Evolutionary conservation across 2,329 filamentous ascomycete genomes (phyloP).

Genomic region (Neurospora sp.): DNA sequence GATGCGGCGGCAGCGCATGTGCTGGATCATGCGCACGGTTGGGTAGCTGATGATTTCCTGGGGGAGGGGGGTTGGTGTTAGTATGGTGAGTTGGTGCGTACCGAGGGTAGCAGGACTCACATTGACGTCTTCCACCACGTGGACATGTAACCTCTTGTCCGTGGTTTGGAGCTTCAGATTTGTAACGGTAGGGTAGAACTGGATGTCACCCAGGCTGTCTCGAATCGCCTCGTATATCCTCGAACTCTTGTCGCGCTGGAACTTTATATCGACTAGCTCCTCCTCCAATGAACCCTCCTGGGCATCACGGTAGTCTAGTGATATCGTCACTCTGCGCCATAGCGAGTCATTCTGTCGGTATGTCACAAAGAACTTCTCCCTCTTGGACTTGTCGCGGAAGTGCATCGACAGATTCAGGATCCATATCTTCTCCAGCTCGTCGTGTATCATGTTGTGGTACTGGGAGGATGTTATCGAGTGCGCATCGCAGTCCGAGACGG

Average conservation of each 20-base stretch:
- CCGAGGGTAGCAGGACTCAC: constrained; percentile 30
- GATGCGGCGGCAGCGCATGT: constrained; percentile 57
- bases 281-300: constrained; percentile 74
- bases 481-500: constrained; percentile 29
- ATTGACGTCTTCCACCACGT: constrained; percentile 94
- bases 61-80: neutral
- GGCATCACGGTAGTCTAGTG: constrained; percentile 80
- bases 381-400: constrained; percentile 82
- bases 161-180: constrained; percentile 89
- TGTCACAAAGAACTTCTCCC: constrained; percentile 97
- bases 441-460: constrained; percentile 57
- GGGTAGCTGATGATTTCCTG: constrained; percentile 86
- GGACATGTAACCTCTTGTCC: constrained; percentile 81
- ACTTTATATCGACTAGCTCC: constrained; percentile 67
- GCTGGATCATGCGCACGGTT: constrained; percentile 58
- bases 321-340: constrained; percentile 86
- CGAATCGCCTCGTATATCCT: constrained; percentile 93
- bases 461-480: constrained; percentile 41
- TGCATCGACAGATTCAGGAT: constrained; percentile 98
- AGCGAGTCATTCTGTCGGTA: constrained; percentile 70
- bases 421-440: constrained; percentile 82
- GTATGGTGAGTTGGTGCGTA: neutral
- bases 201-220: constrained; percentile 83
- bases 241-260: constrained; percentile 83
- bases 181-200: constrained; percentile 93